Evolutionary conservation across 768 basidiomycete species (phyloP).

Genomic region (Ephemerocybe angulata): DNA sequence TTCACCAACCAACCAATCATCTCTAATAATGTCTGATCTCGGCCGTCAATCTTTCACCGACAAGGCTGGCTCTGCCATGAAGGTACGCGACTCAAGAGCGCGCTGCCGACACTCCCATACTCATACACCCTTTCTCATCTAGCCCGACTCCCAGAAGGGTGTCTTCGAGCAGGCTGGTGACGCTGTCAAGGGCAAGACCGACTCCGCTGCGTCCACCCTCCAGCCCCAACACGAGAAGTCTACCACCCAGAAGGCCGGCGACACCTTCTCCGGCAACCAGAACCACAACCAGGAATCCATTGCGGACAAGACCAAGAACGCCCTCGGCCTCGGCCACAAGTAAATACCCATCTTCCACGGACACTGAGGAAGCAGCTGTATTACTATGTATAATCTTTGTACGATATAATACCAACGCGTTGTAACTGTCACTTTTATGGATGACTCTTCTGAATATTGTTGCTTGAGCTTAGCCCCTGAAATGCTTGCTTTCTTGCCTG

Average conservation of each 20-base stretch:
- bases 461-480: too few relatives aligned
- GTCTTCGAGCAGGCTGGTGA: conserved; percentile 49
- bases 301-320: conserved; percentile 49
- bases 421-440: too few relatives aligned
- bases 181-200: conserved; percentile 42
- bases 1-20: conserved; percentile 3
- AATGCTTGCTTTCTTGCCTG: too few relatives aligned
- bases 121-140: conserved; percentile 1
- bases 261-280: conserved; percentile 44
- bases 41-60: conserved; percentile 57
- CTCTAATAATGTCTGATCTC: conserved; percentile 49
- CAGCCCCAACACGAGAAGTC: conserved; percentile 59
- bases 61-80: conserved; percentile 48
- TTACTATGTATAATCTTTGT: too few relatives aligned
- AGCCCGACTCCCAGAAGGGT: conserved; percentile 61
- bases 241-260: conserved; percentile 44
- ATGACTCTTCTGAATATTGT: too few relatives aligned
- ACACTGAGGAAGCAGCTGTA: too few relatives aligned
- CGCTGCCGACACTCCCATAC: too few relatives aligned
- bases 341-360: too few relatives aligned
- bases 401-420: too few relatives aligned
- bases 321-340: conserved; percentile 42
- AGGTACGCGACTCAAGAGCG: conserved; percentile 31
- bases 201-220: conserved; percentile 44
- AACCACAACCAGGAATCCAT: conserved; percentile 47